phyloP scores from a whole-genome alignment of 371 early-diverging fungal genomes.

The Mucor irregularis region DNA sequence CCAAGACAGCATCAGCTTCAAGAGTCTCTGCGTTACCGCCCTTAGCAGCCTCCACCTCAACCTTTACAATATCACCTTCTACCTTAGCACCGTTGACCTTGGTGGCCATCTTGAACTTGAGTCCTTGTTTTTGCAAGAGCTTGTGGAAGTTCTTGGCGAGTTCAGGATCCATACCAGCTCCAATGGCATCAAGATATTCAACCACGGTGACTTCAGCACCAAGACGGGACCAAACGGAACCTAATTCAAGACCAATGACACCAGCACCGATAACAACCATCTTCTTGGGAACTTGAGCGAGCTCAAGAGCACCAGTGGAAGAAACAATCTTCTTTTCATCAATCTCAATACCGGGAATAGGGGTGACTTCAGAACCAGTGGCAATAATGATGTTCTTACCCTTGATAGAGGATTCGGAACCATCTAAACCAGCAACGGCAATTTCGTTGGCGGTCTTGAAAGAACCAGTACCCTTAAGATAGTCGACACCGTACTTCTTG shows the following conservation, averaged over 20 bases:
- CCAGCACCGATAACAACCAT: slow-evolving; percentile 98
- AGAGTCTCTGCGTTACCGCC: slow-evolving; percentile 77
- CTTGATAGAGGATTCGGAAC: slow-evolving; percentile 66
- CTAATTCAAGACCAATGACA: slow-evolving; percentile 97
- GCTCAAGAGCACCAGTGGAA: slow-evolving; percentile 94
- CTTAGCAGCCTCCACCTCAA: slow-evolving; percentile 90
- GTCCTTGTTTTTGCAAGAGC: slow-evolving; percentile 90
- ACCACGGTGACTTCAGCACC: slow-evolving; percentile 96
- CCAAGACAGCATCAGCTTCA: slow-evolving; percentile 90
- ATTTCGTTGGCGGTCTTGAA: slow-evolving; percentile 80
- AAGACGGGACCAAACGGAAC: slow-evolving; percentile 96
- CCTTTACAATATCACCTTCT: slow-evolving; percentile 81
- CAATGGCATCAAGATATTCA: slow-evolving; percentile 91
- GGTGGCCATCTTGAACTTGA: slow-evolving; percentile 97
- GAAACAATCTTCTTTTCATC: slow-evolving; percentile 96
- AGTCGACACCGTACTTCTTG: slow-evolving; percentile 96
- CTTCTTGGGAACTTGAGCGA: slow-evolving; percentile 93
- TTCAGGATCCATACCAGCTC: slow-evolving; percentile 96
- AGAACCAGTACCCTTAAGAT: slow-evolving; percentile 90
- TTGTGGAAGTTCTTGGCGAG: slow-evolving; percentile 92
- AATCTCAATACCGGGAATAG: slow-evolving; percentile 90
- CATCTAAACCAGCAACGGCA: slow-evolving; percentile 80
- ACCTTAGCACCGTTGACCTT: slow-evolving; percentile 89
- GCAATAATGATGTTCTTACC: slow-evolving; percentile 97
- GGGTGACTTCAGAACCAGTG: slow-evolving; percentile 95